These are phyloP conservation scores for Suhomyces canberraensis DNA, from an alignment of 805 yeast species.

Conservation along the genomic window DNA sequence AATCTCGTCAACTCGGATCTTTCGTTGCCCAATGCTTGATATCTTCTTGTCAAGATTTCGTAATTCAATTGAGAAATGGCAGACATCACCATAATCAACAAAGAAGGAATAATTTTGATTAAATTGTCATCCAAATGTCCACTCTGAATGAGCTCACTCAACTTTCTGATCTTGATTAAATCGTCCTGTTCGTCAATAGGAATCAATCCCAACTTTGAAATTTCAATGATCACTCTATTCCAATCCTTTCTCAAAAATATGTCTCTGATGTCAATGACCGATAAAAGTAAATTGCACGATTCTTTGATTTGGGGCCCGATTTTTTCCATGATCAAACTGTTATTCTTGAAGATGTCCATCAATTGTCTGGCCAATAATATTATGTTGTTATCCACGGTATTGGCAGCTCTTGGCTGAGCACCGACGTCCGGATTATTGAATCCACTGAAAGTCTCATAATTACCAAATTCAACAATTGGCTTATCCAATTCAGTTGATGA, in stretches of 20 bases:
- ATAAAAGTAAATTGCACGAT: constrained; percentile 62
- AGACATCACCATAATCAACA: constrained; percentile 79
- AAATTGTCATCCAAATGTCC: constrained; percentile 63
- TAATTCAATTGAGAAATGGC: constrained; percentile 60
- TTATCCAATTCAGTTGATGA: constrained; percentile 67
- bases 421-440: constrained; percentile 33
- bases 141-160: constrained; percentile 61
- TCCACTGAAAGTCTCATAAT: constrained; percentile 23
- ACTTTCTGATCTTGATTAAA: constrained; percentile 56
- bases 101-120: constrained; percentile 73
- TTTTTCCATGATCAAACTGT: constrained; percentile 56
- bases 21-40: constrained; percentile 44
- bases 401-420: constrained; percentile 11
- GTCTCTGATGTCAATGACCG: constrained; percentile 66
- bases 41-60: constrained; percentile 41
- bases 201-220: constrained; percentile 60
- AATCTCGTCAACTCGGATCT: constrained; percentile 52
- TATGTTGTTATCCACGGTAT: constrained; percentile 46
- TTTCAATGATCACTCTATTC: constrained; percentile 52
- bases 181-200: constrained; percentile 54
- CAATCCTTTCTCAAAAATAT: constrained; percentile 54
- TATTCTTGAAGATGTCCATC: constrained; percentile 48
- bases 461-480: constrained; percentile 45
- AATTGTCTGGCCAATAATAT: constrained; percentile 45
- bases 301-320: constrained; percentile 56